These are phyloP conservation scores for Austroboletus eburneus DNA, from an alignment of 768 basidiomycete species.

Conservation along the genomic window DNA sequence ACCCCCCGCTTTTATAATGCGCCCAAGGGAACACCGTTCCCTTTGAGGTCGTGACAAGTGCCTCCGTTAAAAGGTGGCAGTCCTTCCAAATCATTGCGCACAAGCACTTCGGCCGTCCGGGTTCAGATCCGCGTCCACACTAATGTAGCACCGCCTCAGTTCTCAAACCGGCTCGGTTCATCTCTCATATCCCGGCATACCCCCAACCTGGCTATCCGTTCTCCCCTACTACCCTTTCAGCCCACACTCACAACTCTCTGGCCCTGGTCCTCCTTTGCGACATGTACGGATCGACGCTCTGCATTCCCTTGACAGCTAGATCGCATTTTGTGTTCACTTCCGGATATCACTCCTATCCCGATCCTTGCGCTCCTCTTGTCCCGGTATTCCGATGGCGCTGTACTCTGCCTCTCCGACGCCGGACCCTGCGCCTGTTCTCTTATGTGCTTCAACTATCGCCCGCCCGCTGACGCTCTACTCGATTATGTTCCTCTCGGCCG, in stretches of 20 bases:
- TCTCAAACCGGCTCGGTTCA: constrained; percentile 20
- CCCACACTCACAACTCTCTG: neutral
- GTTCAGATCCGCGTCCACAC: constrained; percentile 18
- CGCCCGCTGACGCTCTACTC: no score
- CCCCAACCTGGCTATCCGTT: constrained; percentile 1
- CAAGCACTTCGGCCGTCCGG: neutral
- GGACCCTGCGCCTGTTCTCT: no score
- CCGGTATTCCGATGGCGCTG: constrained; percentile 2
- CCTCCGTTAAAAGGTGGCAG: constrained; percentile 8
- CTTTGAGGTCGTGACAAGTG: constrained; percentile 15
- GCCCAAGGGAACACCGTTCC: constrained; percentile 4
- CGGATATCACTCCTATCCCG: neutral
- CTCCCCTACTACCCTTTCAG: neutral
- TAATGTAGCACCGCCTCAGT: constrained; percentile 2
- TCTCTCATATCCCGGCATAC: constrained; percentile 3
- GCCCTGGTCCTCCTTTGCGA: constrained; percentile 20
- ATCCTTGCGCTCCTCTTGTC: neutral
- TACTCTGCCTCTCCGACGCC: no score
- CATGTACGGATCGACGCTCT: constrained; percentile 21
- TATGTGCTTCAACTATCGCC: no score
- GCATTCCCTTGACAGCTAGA: constrained; percentile 1
- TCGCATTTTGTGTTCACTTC: neutral
- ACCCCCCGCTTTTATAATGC: constrained; percentile 20
- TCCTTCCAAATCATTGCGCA: constrained; percentile 4
- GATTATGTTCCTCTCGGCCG: constrained; percentile 8